phyloP scores from a whole-genome alignment of 495 filamentous ascomycete species.

The Podospora pseudoanserina region DNA sequence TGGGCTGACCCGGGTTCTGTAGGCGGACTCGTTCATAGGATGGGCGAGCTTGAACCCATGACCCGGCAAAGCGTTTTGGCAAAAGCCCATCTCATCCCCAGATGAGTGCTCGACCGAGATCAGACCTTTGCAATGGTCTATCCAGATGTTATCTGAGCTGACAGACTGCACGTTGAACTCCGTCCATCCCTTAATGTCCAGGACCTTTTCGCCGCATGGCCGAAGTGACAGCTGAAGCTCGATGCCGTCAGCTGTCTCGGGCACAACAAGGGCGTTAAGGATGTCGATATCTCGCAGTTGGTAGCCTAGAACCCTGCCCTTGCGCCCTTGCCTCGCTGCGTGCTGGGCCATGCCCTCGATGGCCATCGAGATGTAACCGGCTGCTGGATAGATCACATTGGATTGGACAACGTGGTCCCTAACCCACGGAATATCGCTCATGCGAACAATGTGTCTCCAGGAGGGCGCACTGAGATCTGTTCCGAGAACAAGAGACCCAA shows the following conservation, averaged over 20 bases:
- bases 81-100: conserved; percentile 7
- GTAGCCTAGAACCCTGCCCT: conserved; percentile 19
- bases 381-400: conserved; percentile 51
- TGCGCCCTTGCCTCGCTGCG: neutral
- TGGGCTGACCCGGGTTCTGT: conserved; percentile 22
- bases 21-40: conserved; percentile 17
- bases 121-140: conserved; percentile 33
- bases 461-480: conserved; percentile 38
- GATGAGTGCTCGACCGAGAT: conserved; percentile 27
- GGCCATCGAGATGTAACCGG: conserved; percentile 50
- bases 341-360: conserved; percentile 41
- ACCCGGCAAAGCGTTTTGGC: neutral
- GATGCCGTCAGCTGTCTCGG: conserved; percentile 34
- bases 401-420: conserved; percentile 41
- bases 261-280: conserved; percentile 40
- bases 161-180: conserved; percentile 45
- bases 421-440: conserved; percentile 47
- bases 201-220: conserved; percentile 37
- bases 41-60: conserved; percentile 4
- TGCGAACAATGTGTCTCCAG: conserved; percentile 40
- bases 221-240: conserved; percentile 43
- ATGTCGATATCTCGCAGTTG: conserved; percentile 44
- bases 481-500: conserved; percentile 39
- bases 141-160: conserved; percentile 39
- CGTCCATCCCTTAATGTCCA: conserved; percentile 36